Percentiles rank a stretch among this genome's conserved stretches.
These are phyloP conservation scores for Aspergillus awamori DNA, from an alignment of 2,329 filamentous ascomycete genomes.

Conservation along the genomic window DNA sequence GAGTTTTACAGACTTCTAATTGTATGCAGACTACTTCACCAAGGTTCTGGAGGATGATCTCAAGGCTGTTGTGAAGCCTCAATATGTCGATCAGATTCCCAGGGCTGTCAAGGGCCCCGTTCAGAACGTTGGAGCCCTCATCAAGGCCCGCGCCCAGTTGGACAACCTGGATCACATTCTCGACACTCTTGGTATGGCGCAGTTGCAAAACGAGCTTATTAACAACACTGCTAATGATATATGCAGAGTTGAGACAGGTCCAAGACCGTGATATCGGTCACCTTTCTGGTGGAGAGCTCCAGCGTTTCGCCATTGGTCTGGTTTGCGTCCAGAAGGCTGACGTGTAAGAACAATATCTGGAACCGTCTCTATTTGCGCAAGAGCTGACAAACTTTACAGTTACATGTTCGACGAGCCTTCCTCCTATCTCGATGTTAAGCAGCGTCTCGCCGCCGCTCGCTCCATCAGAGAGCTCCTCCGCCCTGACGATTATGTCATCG, in stretches of 20 bases:
- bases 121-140: constrained; percentile 76
- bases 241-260: constrained; percentile 79
- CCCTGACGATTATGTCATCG: constrained; percentile 92
- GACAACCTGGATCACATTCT: constrained; percentile 80
- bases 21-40: constrained; percentile 83
- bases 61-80: constrained; percentile 97
- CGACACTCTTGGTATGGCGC: constrained; percentile 65
- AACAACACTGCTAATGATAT: constrained; percentile 19
- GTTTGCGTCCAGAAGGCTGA: constrained; percentile 96
- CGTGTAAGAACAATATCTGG: constrained; percentile 58
- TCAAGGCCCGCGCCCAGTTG: constrained; percentile 75
- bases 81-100: constrained; percentile 98
- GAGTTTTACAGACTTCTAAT: constrained; percentile 20
- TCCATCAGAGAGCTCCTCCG: constrained; percentile 90
- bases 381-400: constrained; percentile 37
- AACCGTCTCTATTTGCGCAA: background rate
- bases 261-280: constrained; percentile 86
- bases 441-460: constrained; percentile 87
- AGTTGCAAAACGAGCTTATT: background rate
- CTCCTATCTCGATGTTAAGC: constrained; percentile 98
- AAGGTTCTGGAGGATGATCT: constrained; percentile 96
- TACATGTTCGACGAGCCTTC: constrained; percentile 99
- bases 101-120: constrained; percentile 82
- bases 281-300: constrained; percentile 95
- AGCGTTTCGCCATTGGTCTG: constrained; percentile 95